Evolutionary conservation across 1,284 basidiomycete genomes (phyloP), one percentile per base, ranked within the genome.

Genomic region (Salmacisia buchloeana): DNA sequence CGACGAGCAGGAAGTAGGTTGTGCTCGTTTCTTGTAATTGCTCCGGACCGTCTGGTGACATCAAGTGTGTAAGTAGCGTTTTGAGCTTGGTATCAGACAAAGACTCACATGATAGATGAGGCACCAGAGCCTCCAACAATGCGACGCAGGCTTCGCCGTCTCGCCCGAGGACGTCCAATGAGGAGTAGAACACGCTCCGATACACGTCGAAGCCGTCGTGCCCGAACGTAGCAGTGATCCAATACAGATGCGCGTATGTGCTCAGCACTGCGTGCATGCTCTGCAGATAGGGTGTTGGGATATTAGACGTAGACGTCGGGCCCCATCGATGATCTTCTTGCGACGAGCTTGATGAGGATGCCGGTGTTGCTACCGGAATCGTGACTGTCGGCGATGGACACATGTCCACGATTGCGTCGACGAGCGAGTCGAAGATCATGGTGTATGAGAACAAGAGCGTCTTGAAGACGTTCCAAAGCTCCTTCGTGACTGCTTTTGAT

Each of bases 381-480:
- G 65, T 67, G 10, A 67, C 59, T 2, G 74, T 71, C 4, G 76
- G 74, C 39, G 70, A 72, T 12, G 76, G 76, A 25, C 73, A 75
- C 70, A 71, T 69, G 31, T 77, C 74, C n/a, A 78, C 72, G 2
- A 79, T 41, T 2, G 69, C 68, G 23, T 76, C 70, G 31, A 76
- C 66, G 58, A 78, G 72, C 31, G 76, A 69, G 54, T 79, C 77
- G 15, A 77, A 73, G n/a, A 73, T 63, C 73, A 77, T 73, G 9
- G 76, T 77, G 58, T 68, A 71, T 43, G 71, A 69, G 67, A 79
- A 79, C 2, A 79, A 65, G 1, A 72, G 52, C 10, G 73, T 71
- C 62, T 79, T 79, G 68, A 77, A 74, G 2, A 68, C 59, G 2
- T 67, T 69, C 77, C 77, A 79, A 2, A 77, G 60, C 39, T 69